These are phyloP conservation scores for Neurospora sublineolata DNA, from an alignment of 495 filamentous ascomycete genomes.

Conservation along the genomic window DNA sequence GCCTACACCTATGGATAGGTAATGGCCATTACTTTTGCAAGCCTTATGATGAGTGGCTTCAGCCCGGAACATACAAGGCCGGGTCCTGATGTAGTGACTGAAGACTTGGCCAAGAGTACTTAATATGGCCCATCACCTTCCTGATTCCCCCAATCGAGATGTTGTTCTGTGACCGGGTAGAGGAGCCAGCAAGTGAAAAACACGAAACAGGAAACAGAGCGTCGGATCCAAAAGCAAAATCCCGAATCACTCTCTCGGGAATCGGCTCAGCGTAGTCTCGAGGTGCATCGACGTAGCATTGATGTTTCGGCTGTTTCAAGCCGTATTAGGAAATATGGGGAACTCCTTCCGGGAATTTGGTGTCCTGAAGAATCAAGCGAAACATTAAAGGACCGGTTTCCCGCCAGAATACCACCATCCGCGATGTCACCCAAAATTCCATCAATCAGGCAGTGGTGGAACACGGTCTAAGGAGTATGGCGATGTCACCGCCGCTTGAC, in stretches of 20 bases:
- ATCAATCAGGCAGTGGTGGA: constrained; percentile 11
- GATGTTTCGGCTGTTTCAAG: not conserved
- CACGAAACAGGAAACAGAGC: not conserved
- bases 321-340: not conserved
- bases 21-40: not conserved
- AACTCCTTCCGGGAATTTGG: not conserved
- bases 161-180: not conserved
- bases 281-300: not conserved
- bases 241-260: not conserved
- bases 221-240: not conserved
- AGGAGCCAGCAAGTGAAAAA: not conserved
- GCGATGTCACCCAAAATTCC: constrained; percentile 6
- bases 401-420: not conserved
- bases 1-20: not conserved
- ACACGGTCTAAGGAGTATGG: not conserved
- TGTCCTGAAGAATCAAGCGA: not conserved
- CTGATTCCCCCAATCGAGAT: not conserved
- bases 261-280: not conserved
- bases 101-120: not conserved
- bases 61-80: not conserved
- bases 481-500: not conserved
- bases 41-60: not conserved
- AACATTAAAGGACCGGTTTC: not conserved
- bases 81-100: not conserved
- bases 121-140: not conserved